These are phyloP conservation scores for Starmerella floris DNA, from an alignment of 805 yeast genomes.

Conservation along the genomic window DNA sequence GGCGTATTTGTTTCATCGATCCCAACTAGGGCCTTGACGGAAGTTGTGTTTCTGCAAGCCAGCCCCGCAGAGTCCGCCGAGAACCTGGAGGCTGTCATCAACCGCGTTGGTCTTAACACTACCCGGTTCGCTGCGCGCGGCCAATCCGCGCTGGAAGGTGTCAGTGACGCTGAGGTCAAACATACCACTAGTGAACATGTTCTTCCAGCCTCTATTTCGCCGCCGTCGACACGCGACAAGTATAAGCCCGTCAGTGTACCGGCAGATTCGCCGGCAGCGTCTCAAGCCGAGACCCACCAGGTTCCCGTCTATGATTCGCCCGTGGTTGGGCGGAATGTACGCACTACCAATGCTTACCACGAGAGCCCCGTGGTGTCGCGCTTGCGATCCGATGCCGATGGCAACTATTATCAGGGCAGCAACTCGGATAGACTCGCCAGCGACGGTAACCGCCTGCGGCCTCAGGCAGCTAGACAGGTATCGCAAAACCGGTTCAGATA, in stretches of 20 bases:
- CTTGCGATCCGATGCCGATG: not conserved
- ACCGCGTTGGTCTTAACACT: conserved; percentile 41
- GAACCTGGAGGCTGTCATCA: conserved; percentile 55
- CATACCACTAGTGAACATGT: conserved; percentile 32
- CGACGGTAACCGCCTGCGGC: not conserved
- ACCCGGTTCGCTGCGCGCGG: conserved; percentile 1
- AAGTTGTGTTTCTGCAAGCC: conserved; percentile 45
- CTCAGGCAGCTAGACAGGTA: conserved; percentile 2
- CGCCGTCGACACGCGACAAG: conserved; percentile 78
- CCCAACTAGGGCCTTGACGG: conserved; percentile 47
- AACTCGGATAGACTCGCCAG: not conserved
- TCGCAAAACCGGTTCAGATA: conserved; percentile 7
- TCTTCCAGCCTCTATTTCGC: conserved; percentile 80
- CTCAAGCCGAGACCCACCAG: conserved; percentile 11
- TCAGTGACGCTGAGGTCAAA: conserved; percentile 31
- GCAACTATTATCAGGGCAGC: not conserved
- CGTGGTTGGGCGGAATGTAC: conserved; percentile 19
- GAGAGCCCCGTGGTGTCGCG: conserved; percentile 12
- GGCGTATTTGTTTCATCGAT: conserved; percentile 70
- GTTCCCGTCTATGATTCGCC: conserved; percentile 22
- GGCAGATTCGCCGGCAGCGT: conserved; percentile 7
- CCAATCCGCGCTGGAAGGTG: conserved; percentile 19
- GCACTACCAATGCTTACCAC: conserved; percentile 1
- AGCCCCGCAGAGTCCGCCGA: conserved; percentile 49
- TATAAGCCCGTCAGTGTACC: conserved; percentile 38